Evolutionary conservation across 805 yeast species (phyloP).

Genomic region (Pichia californica): DNA sequence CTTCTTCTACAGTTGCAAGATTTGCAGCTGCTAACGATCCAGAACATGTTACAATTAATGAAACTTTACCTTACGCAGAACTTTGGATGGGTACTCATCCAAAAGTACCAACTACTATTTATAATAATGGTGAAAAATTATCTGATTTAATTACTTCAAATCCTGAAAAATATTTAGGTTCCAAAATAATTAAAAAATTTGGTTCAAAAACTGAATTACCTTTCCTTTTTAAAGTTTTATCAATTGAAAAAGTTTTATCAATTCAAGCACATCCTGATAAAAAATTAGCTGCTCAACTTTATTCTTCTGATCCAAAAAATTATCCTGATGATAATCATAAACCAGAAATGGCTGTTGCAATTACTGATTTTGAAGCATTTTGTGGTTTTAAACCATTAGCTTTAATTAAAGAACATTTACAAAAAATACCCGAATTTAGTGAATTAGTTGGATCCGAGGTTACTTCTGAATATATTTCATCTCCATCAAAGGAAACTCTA

Average conservation of each 20-base stretch:
- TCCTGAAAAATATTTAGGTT: constrained; percentile 57
- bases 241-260: constrained; percentile 86
- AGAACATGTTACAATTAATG: constrained; percentile 49
- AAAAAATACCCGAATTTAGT: constrained; percentile 69
- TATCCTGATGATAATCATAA: constrained; percentile 98
- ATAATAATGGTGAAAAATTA: constrained; percentile 44
- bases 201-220: constrained; percentile 67
- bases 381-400: constrained; percentile 94
- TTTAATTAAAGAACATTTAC: constrained; percentile 63
- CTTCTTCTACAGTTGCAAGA: constrained; percentile 80
- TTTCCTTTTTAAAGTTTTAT: constrained; percentile 86
- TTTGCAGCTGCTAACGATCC: constrained; percentile 72
- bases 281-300: constrained; percentile 67
- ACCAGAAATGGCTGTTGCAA: constrained; percentile 99
- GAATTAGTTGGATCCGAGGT: constrained; percentile 61
- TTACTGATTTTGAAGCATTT: constrained; percentile 93
- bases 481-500: constrained; percentile 50
- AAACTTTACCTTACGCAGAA: constrained; percentile 86
- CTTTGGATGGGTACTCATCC: constrained; percentile 99
- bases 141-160: constrained; percentile 57
- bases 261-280: constrained; percentile 99
- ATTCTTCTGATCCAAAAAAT: constrained; percentile 78
- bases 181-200: constrained; percentile 53
- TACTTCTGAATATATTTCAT: constrained; percentile 52
- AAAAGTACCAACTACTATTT: constrained; percentile 69